Evolutionary conservation across 257 asterid genomes (phyloP).

Genomic region (Solanum ossicruentum): DNA sequence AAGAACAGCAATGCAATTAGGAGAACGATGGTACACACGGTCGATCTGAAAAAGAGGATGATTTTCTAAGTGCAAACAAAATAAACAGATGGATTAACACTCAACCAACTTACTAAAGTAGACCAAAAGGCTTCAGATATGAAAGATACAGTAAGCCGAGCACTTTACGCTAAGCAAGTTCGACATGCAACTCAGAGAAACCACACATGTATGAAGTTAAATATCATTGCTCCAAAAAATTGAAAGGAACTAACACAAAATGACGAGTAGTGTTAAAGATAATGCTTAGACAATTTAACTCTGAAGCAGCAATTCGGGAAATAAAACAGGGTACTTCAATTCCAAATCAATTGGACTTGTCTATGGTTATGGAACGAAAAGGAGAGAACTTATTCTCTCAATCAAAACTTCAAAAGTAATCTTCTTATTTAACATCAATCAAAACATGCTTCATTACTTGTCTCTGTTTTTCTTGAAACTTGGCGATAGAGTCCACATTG

Average conservation of each 20-base stretch:
- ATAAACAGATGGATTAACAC: background rate
- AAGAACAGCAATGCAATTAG: slow-evolving; percentile 59
- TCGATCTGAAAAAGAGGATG: slow-evolving; percentile 45
- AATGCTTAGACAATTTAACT: background rate
- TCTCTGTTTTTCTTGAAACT: background rate
- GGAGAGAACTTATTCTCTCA: background rate
- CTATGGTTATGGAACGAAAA: background rate
- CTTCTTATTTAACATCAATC: background rate
- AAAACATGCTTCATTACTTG: background rate
- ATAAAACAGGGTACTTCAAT: background rate
- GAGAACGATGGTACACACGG: slow-evolving; percentile 65
- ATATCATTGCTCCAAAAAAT: background rate
- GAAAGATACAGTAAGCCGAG: background rate
- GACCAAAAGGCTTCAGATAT: background rate
- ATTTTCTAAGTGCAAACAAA: background rate
- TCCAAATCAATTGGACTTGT: background rate
- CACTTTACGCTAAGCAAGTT: background rate
- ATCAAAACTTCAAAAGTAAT: background rate
- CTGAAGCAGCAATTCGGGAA: background rate
- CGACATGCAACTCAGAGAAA: background rate
- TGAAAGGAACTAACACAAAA: background rate
- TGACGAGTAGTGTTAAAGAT: background rate
- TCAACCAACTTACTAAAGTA: background rate
- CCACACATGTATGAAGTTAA: background rate
- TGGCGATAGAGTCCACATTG: background rate